Evolutionary conservation across 1,139 yeast species (phyloP).

Genomic region (Ogataea hybrid): DNA sequence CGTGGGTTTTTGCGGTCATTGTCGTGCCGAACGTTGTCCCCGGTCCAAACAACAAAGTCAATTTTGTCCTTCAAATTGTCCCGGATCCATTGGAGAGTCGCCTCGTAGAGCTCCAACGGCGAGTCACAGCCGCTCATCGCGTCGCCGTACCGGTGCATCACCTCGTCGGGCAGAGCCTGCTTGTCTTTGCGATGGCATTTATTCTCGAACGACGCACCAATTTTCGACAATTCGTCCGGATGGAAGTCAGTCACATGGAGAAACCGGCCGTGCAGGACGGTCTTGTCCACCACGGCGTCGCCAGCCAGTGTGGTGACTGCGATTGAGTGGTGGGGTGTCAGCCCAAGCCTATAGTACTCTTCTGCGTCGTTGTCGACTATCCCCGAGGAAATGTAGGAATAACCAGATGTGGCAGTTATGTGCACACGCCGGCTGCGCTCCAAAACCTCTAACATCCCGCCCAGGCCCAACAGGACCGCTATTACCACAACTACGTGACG

Average conservation of each 20-base stretch:
- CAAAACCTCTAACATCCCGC: background rate
- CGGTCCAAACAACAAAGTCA: constrained; percentile 88
- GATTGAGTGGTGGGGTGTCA: constrained; percentile 38
- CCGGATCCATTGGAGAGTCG: constrained; percentile 65
- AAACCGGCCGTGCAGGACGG: constrained; percentile 59
- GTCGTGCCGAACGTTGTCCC: constrained; percentile 85
- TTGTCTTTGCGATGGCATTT: constrained; percentile 57
- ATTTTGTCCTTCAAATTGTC: constrained; percentile 66
- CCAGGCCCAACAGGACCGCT: constrained; percentile 1
- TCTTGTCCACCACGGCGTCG: constrained; percentile 12
- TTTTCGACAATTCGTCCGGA: constrained; percentile 70
- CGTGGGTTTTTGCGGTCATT: constrained; percentile 73
- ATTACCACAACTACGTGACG: constrained; percentile 3
- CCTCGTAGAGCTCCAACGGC: constrained; percentile 58
- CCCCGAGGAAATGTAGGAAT: background rate
- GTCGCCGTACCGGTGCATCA: constrained; percentile 69
- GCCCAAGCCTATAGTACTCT: constrained; percentile 32
- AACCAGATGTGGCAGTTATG: background rate
- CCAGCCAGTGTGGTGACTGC: constrained; percentile 22
- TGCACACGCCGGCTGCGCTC: background rate
- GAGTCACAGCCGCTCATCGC: constrained; percentile 73
- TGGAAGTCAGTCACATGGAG: constrained; percentile 85
- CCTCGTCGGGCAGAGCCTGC: constrained; percentile 17
- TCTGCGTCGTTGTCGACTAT: constrained; percentile 17
- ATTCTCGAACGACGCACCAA: constrained; percentile 47